Base-by-base conservation (phyloP, 192 early-diverging fungal species). In the Haplosporangium gracile region DNA sequence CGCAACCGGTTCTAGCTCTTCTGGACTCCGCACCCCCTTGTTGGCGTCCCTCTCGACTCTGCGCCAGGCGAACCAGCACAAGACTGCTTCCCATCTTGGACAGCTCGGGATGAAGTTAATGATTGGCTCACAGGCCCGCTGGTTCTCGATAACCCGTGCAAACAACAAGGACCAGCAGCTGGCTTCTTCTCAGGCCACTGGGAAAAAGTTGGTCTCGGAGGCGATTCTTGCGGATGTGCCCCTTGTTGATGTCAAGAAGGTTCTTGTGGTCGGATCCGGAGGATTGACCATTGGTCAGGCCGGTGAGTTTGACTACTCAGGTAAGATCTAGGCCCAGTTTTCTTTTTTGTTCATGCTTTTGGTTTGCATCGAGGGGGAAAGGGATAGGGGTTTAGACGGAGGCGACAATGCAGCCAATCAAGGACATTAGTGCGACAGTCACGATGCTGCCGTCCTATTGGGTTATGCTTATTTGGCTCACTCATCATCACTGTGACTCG, bases 291-390 rank as follows among this genome's bases (percentile, higher is more conserved):
- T 99, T 78, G 98, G 98, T 22, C 98, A 99, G 89, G 98, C 98
- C 8, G 98, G 98, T 75, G 98, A 99, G 93, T 99, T 99, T 87
- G 98, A 99, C 81, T 99, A 99, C 91, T 99, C 98, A 8, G 96
- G 96, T 94, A 90, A 81, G 89, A 75, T 45, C 26, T 32, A 32
- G 16, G 16, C 49, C 29, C 26, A 34, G 9, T 32, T 29, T 0
- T 65, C 26, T 26, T 13, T 34, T 29, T 65, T 65, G 0, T 65
- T 57, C 49, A 15, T 51, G 13, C 49, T 51, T 4, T n/a, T 57
- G 29, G 11, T 65, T 4, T 51, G 49, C 5, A 18, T 51, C 49
- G 49, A 51, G 49, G 20, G 4, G 18, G 13, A 16, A 5, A 20
- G 49, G 18, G 20, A 22, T 10, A 13, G 43, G 43, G 43, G 8